Base-by-base conservation (phyloP, 2,329 filamentous ascomycete species). In the Drechslerella coelobrocha region DNA sequence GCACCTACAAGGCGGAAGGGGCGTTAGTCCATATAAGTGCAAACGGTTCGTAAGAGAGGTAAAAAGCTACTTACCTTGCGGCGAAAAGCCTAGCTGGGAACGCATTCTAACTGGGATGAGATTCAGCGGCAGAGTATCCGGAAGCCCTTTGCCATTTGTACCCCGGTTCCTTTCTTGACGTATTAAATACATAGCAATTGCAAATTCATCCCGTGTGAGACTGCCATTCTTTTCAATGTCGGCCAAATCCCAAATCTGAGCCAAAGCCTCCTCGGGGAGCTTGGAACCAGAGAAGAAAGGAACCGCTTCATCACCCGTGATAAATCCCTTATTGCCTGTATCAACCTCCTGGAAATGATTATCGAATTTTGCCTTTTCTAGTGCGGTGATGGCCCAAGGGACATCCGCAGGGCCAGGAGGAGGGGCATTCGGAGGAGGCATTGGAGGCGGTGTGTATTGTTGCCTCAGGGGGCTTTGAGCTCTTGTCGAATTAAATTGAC, bases 141-240 rank as follows among this genome's bases (percentile, higher is more conserved):
- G 94, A 29, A 97, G 79, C 26, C 85, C 81, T 31, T 73, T 72
- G 8, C 75, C 74, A 41, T 80, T 81, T 29, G 81, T 78, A 17
- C 83, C 82, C 72, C 88, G 89, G 73, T 85, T 89, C 59, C 92
- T 85, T 78, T 97, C 92, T 78, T 96, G 90, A 72, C 92, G 86
- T 75, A 99, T 97, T 54, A 99, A 83, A 78, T 95, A 95, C 92
- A 99, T 97, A 57, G 94, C 93, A 50, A 99, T 92, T 0, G 94
- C 92, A 77, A 99, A 99, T 76, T 96, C 92, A 74, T 99, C 94
- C 75, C 86, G 87, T 50, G 85, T 92, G 62, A 99, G 82, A 63
- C 89, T 88, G 9, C 94, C 94, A 75, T 92, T 89, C 6, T 91
- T 94, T 77, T 91, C 91, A 79, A 97, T 91, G 79, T 99, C 94